Base-by-base conservation (phyloP, 306 rosid species). In the Oxytropis ochrocephala region DNA sequence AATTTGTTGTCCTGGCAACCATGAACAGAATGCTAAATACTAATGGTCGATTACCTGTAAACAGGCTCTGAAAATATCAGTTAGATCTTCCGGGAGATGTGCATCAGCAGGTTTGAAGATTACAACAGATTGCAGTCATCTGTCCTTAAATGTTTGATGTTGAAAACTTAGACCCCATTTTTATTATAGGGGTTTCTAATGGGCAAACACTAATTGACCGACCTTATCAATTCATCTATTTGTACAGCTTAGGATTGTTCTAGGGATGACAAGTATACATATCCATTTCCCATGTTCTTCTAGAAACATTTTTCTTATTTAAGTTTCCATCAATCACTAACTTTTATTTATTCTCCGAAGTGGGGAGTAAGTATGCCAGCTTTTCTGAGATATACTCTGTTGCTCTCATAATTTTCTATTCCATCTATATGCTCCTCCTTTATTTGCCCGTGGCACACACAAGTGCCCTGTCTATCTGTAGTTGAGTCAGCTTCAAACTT, bases 161-260 rank as follows among this genome's bases (percentile, higher is more conserved):
- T 79, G 77, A 81, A 80, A 79, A 24, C 66, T 75, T 24, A 61
- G 67, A 69, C 86, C 91, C 83, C 69, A 67, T 72, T 79, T 88
- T 86, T 86, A 65, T 79, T 78, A 33, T 67, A 77, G 84, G 86
- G 91, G 83, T 72, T 77, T 69, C 81, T 75, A 73, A 50, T 57
- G 53, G 83, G 78, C 69, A 74, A 83, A 84, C 76, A 49, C 75
- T 50, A 76, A 56, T 80, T 73, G 86, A 87, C 88, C 79, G 86
- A 87, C 88, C 79, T 56, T 61, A 64, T 70, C 73, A 66, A 70
- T 70, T 75, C 79, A 78, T 77, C 77, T 78, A 74, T 82, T 74
- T 86, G 96, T 86, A 86, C 95, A 92, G 92, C 46, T 61, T 92
- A 87, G 96, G 85, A 78, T 85, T 78, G 84, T 86, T 85, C 69